Percentiles rank a stretch among this genome's conserved stretches.
Evolutionary conservation across 805 yeast species (phyloP).

Genomic region (Metschnikowia corniflorae): DNA sequence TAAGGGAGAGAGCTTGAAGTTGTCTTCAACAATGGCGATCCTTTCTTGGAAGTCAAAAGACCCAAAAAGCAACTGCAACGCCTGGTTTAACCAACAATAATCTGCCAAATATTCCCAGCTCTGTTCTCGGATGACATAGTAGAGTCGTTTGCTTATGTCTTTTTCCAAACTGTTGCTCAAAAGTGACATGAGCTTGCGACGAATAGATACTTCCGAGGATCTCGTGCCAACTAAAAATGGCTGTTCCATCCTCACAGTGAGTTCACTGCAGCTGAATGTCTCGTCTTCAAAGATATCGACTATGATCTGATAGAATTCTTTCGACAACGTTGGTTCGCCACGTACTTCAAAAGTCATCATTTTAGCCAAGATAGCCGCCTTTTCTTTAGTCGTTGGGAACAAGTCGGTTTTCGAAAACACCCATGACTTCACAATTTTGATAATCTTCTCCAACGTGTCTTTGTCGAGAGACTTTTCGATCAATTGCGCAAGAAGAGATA

Average conservation of each 20-base stretch:
- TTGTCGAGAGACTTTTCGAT: conserved; percentile 85
- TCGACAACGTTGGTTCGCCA: conserved; percentile 75
- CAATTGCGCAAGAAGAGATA: conserved; percentile 81
- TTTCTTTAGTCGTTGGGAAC: conserved; percentile 93
- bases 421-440: conserved; percentile 82
- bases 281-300: conserved; percentile 84
- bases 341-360: conserved; percentile 90
- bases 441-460: conserved; percentile 67
- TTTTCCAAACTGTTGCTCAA: conserved; percentile 73
- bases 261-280: conserved; percentile 73
- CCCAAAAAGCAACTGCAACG: conserved; percentile 79
- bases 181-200: conserved; percentile 76
- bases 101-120: conserved; percentile 96
- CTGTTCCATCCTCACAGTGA: conserved; percentile 93
- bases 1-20: conserved; percentile 53
- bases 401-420: conserved; percentile 77
- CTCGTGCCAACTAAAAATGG: conserved; percentile 94
- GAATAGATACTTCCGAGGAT: conserved; percentile 66
- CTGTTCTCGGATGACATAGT: conserved; percentile 89
- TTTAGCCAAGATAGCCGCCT: conserved; percentile 88
- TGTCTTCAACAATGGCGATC: conserved; percentile 44
- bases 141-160: conserved; percentile 72
- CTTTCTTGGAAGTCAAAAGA: conserved; percentile 55
- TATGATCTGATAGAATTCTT: conserved; percentile 79
- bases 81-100: conserved; percentile 93